A percentile compares a stretch with the other conserved stretches of the same genome.
phyloP scores from a whole-genome alignment of 305 asterid genomes.

The Fraxinus nigra region DNA sequence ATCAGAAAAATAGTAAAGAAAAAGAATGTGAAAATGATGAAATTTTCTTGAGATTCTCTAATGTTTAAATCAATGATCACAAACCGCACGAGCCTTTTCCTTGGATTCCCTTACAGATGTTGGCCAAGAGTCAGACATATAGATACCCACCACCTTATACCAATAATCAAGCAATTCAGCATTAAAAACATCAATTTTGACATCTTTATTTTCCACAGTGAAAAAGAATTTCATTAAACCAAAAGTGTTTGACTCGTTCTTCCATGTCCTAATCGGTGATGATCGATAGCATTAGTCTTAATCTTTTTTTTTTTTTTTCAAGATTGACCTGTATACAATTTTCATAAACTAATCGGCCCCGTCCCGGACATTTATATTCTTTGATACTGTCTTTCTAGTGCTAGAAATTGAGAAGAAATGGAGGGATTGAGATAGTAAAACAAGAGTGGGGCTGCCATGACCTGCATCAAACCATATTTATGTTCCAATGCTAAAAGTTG shows the following conservation, averaged over 20 bases:
- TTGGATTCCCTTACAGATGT: conserved; percentile 58
- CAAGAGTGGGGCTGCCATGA: neutral
- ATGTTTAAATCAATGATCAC: conserved; percentile 24
- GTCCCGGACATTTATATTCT: too few species aligned
- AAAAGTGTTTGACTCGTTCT: neutral
- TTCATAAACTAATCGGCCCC: neutral
- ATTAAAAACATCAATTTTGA: conserved; percentile 14
- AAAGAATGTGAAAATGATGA: neutral
- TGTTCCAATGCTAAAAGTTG: conserved; percentile 11
- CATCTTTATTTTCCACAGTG: conserved; percentile 25
- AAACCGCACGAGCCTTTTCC: conserved; percentile 60
- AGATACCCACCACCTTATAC: conserved; percentile 50
- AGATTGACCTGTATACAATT: neutral
- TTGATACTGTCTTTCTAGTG: neutral
- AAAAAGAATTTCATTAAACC: neutral
- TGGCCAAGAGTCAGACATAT: conserved; percentile 38
- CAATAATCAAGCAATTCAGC: conserved; percentile 32
- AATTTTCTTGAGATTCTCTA: conserved; percentile 30
- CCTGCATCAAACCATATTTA: neutral
- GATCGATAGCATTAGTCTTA: too few species aligned
- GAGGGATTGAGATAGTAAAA: neutral
- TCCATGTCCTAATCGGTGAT: too few species aligned
- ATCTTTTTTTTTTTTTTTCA: too few species aligned
- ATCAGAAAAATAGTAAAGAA: conserved; percentile 23
- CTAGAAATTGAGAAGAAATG: neutral